These are phyloP conservation scores for Stachybotrys elegans DNA, from an alignment of 2,329 filamentous ascomycete genomes.

Conservation along the genomic window DNA sequence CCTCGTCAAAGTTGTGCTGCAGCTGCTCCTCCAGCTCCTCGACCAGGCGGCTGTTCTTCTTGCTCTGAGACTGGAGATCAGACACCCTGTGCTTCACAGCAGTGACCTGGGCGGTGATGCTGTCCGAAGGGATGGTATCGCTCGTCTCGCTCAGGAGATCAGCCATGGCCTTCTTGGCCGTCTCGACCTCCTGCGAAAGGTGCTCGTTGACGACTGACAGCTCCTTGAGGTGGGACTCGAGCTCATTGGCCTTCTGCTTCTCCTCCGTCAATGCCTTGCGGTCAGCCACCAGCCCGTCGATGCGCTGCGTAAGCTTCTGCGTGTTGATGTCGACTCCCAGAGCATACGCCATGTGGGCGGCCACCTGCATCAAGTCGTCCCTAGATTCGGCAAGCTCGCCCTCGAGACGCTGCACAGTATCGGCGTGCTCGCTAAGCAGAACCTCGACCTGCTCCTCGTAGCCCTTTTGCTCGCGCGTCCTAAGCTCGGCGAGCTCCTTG, in stretches of 20 bases:
- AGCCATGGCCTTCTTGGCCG: conserved; percentile 49
- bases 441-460: conserved; percentile 53
- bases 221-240: conserved; percentile 51
- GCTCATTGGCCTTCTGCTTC: conserved; percentile 52
- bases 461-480: conserved; percentile 44
- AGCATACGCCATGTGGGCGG: conserved; percentile 56
- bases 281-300: conserved; percentile 50
- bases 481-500: conserved; percentile 44
- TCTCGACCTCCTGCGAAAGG: conserved; percentile 57
- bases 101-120: conserved; percentile 50
- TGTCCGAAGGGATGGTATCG: conserved; percentile 35
- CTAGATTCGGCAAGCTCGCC: conserved; percentile 60
- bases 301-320: conserved; percentile 61
- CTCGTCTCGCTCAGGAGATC: conserved; percentile 49
- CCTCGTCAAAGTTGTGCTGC: conserved; percentile 90
- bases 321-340: conserved; percentile 59
- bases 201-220: conserved; percentile 54
- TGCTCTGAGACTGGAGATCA: conserved; percentile 64
- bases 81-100: conserved; percentile 62
- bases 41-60: conserved; percentile 86
- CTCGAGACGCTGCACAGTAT: conserved; percentile 51
- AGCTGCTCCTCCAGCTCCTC: conserved; percentile 97
- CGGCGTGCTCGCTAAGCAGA: conserved; percentile 57
- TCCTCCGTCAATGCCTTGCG: conserved; percentile 56
- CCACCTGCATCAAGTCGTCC: conserved; percentile 60